Conservation (phyloP, 176 grass and related monocot genomes). For the Coix lacrymajobi region DNA sequence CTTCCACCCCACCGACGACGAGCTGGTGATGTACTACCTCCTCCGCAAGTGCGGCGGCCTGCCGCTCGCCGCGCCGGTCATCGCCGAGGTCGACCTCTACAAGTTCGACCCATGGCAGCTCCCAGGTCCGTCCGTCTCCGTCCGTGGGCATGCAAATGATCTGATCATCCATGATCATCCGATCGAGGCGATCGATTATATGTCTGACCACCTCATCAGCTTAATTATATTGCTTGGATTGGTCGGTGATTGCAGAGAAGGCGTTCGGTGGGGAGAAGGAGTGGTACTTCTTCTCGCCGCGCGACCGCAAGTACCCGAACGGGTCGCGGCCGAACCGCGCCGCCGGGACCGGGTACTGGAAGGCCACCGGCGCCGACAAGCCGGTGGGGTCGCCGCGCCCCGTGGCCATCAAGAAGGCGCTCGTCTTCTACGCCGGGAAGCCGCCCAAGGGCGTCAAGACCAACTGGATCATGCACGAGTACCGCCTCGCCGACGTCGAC, state of each 20-base stretch:
- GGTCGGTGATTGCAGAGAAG: constrained; percentile 14
- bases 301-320: constrained; percentile 92
- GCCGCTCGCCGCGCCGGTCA: constrained; percentile 42
- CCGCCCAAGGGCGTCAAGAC: constrained; percentile 67
- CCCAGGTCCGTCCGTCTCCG: constrained; percentile 24
- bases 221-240: too few species aligned
- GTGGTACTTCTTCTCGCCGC: constrained; percentile 94
- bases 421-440: constrained; percentile 76
- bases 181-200: too few species aligned
- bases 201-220: too few species aligned
- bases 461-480: constrained; percentile 99
- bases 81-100: constrained; percentile 88
- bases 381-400: constrained; percentile 60
- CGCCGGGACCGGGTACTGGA: constrained; percentile 81
- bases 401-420: constrained; percentile 78
- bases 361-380: constrained; percentile 93
- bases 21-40: constrained; percentile 85
- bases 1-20: constrained; percentile 93
- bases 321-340: constrained; percentile 70
- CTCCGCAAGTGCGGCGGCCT: constrained; percentile 65
- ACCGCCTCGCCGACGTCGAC: constrained; percentile 78
- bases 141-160: too few species aligned
- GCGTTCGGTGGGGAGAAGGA: constrained; percentile 71
- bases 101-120: constrained; percentile 66
- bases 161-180: too few species aligned